Conservation (phyloP, 23 red algal species). For the Agarophyton chilense region DNA sequence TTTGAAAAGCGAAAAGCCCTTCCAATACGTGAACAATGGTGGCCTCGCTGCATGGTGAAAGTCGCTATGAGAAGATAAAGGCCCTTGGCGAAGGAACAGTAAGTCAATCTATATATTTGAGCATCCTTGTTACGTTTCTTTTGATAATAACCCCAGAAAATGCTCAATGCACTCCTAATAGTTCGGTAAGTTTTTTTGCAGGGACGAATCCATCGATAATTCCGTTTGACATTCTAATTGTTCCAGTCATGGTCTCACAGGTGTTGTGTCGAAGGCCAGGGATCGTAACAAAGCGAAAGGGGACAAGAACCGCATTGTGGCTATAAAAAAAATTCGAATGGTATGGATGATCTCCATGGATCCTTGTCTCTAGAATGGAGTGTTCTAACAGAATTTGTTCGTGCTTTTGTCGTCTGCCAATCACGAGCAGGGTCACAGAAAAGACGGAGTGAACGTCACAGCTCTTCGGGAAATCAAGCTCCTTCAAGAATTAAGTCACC, state of each 20-base stretch:
- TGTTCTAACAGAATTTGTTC: background rate
- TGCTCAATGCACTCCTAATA: background rate
- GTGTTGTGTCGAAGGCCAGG: slow-evolving; percentile 77
- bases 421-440: slow-evolving; percentile 62
- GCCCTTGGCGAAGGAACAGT: slow-evolving; percentile 62
- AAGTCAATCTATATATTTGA: background rate
- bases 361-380: background rate
- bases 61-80: slow-evolving; percentile 60
- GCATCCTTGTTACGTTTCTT: background rate
- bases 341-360: slow-evolving; percentile 26
- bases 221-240: background rate
- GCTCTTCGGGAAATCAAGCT: slow-evolving; percentile 96
- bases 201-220: background rate
- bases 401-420: background rate
- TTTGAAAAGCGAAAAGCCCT: background rate
- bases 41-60: slow-evolving; percentile 20
- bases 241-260: background rate
- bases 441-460: slow-evolving; percentile 88
- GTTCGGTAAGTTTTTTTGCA: background rate
- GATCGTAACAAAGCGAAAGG: slow-evolving; percentile 35
- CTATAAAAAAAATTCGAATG: slow-evolving; percentile 93
- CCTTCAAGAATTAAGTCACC: slow-evolving; percentile 91
- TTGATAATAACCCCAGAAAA: background rate
- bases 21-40: background rate
- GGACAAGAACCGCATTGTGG: slow-evolving; percentile 66